Base-by-base conservation (phyloP, 129 eudicot species). In the Chrysanthemum makinoi region DNA sequence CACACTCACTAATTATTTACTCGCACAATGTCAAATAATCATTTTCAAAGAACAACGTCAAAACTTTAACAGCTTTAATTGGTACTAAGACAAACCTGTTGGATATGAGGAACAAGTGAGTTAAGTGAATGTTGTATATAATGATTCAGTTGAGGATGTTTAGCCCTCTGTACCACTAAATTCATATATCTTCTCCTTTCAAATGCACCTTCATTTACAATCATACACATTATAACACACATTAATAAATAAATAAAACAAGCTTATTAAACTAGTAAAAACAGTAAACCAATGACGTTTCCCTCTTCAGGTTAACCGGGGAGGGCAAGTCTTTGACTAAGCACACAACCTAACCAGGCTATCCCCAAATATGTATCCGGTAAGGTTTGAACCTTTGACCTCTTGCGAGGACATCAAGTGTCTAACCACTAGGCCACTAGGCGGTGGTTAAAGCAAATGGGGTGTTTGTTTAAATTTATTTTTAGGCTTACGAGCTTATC, bases 181-280 rank as follows among this genome's bases (percentile, higher is more conserved):
- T 94, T 94, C 96, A 90, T 79, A 69, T 90, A 90, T 5, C 97
- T 72, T 70, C 89, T 76, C 79, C 97, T 87, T 68, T 90, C 99
- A 62, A 85, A 94, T 48, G 97, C 99, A 51, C 91, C 99, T 94
- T 46, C 48, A 39, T 39, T 39, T 39, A 39, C 46, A 14, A 52
- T 30, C 2, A 26, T 58, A 53, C 68, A 70, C 26, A 4, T 5
- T 18, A 6, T 48, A 6, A 2, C 10, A 56, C 43, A 9, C n/a
- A 30, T 2, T 18, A 28, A 5, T 16, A n/a, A n/a, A n/a, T 10
- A 20, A 43, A 4, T 4, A 22, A 8, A 46, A 10, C 63, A 50
- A 63, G 15, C 30, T 13, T 20, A 58, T 39, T 1, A 39, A 39
- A 39, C n/a, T 1, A 0, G 46, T 39, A 39, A 39, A 39, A 39